Conservation (phyloP, 257 asterid genomes). For the Solanum peruvianum region DNA sequence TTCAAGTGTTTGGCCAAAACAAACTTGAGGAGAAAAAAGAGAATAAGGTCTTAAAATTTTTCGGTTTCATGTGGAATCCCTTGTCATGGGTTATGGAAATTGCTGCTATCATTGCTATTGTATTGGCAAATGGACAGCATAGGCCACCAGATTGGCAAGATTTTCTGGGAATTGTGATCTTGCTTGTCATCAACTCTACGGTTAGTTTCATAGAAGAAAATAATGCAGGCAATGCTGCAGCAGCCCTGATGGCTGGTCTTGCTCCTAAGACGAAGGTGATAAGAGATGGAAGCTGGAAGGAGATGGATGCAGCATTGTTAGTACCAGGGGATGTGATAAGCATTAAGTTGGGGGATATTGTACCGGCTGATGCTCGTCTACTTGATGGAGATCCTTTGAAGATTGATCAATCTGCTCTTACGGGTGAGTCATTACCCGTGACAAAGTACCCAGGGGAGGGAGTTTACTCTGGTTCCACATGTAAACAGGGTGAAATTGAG, state of each 20-base stretch:
- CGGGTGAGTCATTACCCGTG: slow-evolving; percentile 47
- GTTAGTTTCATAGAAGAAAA: slow-evolving; percentile 65
- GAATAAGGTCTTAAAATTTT: slow-evolving; percentile 49
- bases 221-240: slow-evolving; percentile 74
- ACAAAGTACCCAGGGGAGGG: slow-evolving; percentile 38
- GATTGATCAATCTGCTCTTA: slow-evolving; percentile 60
- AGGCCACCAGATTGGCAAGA: slow-evolving; percentile 48
- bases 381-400: slow-evolving; percentile 67
- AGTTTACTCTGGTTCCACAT: slow-evolving; percentile 46
- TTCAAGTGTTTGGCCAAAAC: slow-evolving; percentile 62
- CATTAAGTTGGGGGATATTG: slow-evolving; percentile 58
- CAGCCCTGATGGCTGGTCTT: slow-evolving; percentile 68
- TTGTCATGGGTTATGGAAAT: slow-evolving; percentile 76
- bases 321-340: slow-evolving; percentile 72
- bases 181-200: slow-evolving; percentile 54
- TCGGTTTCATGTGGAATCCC: slow-evolving; percentile 82
- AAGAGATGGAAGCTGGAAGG: slow-evolving; percentile 55
- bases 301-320: slow-evolving; percentile 53
- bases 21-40: slow-evolving; percentile 88
- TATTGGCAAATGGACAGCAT: slow-evolving; percentile 46
- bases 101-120: slow-evolving; percentile 70
- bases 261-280: slow-evolving; percentile 68
- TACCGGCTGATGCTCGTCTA: slow-evolving; percentile 79
- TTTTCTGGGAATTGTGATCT: slow-evolving; percentile 38
- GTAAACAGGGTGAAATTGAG: slow-evolving; percentile 53